Evolutionary conservation across 139 green algal species (phyloP).

Genomic region (Gonium pectorale): DNA sequence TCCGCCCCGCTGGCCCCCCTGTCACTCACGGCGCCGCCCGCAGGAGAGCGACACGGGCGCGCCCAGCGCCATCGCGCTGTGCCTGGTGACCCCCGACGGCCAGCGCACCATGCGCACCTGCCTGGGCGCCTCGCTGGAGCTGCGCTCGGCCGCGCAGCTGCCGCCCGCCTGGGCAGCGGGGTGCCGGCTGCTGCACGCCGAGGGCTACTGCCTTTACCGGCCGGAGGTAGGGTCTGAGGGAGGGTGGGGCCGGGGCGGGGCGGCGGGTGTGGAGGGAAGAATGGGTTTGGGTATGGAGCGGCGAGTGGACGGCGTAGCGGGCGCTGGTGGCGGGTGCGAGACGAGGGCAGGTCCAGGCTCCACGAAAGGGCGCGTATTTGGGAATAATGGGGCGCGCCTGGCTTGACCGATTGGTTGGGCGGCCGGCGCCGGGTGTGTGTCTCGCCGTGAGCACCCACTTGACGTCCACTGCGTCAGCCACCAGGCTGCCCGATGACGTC

Average conservation of each 20-base stretch:
- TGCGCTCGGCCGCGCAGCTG: slow-evolving; percentile 59
- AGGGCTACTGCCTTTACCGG: slow-evolving; percentile 87
- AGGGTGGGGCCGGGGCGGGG: background rate
- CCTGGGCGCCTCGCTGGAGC: slow-evolving; percentile 79
- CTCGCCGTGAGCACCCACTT: too few relatives aligned
- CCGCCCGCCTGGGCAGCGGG: slow-evolving; percentile 45
- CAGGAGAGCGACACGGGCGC: slow-evolving; percentile 31
- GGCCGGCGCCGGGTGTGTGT: too few relatives aligned
- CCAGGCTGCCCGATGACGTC: too few relatives aligned
- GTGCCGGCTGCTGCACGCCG: slow-evolving; percentile 76
- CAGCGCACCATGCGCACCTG: slow-evolving; percentile 94
- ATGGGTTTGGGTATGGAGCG: too few relatives aligned
- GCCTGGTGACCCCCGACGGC: slow-evolving; percentile 85
- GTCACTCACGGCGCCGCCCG: too few relatives aligned
- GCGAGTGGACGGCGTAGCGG: too few relatives aligned
- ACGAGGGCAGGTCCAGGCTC: too few relatives aligned
- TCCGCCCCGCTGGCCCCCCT: background rate
- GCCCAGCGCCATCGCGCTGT: slow-evolving; percentile 74
- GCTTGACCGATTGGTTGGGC: too few relatives aligned
- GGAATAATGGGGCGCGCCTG: too few relatives aligned
- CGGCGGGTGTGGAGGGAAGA: background rate
- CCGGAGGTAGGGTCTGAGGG: slow-evolving; percentile 44
- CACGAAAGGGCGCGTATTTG: too few relatives aligned
- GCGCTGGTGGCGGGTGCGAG: too few relatives aligned
- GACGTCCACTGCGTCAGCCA: too few relatives aligned